Base-by-base conservation (phyloP, 768 basidiomycete genomes). In the Mycena filopes region DNA sequence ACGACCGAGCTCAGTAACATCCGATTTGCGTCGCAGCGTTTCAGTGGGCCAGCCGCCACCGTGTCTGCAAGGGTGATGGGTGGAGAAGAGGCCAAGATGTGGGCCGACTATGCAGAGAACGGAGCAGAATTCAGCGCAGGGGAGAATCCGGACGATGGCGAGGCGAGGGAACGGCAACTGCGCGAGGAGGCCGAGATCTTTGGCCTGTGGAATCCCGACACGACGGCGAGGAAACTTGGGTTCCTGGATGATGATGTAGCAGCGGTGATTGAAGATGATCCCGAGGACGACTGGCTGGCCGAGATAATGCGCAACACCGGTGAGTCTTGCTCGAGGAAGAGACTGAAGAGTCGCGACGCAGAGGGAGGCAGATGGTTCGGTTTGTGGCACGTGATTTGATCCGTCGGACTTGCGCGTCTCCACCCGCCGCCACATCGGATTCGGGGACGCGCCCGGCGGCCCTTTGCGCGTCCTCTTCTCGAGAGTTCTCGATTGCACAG, bases 51-150 rank as follows among this genome's bases (percentile, higher is more conserved):
- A 2, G 33, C 4, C 13, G 51, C 36, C n/a, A 21, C 13, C 3
- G 13, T 33, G 15, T 38, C 51, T 38, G 36, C 21, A 23, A 13
- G 36, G 16, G 36, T 42, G 55, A 33, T 42, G 28, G 31, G 48
- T 31, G 51, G 25, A 45, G 60, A 45, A 4, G 58, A 60, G 58
- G 31, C 13, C 3, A 31, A 31, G 5, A 46, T 60, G 58, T 60
- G 58, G 60, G 42, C 16, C 11, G 51, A 38, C 10, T 62, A 54
- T n/a, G 13, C 41, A 5, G n/a, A 28, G 26, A 16, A 55, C 16
- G 60, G 60, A 20, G 60, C 50, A 5, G 36, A 45, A 1, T 62
- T 62, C 21, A 47, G 29, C 29, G 60, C 60, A 9, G 60, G 60
- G 25, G 60, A 62, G n/a, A 51, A 28, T 7, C n/a, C 23, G 1